Conservation (phyloP, 192 early-diverging fungal genomes). For the Hyaloraphidium curvatum region DNA sequence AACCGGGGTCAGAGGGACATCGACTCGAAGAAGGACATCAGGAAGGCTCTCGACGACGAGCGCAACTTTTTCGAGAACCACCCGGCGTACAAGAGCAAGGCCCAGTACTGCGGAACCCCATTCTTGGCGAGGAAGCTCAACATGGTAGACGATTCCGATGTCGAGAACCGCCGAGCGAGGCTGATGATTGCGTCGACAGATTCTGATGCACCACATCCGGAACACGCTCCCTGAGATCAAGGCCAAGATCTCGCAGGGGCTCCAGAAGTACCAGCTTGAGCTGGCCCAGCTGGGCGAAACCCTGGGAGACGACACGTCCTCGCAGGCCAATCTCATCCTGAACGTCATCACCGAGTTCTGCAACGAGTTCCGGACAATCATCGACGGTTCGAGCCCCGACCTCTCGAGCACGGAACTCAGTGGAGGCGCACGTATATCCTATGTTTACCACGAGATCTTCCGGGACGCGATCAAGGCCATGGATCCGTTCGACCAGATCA, state of each 20-base stretch:
- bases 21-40: conserved; percentile 77
- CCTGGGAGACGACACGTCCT: conserved; percentile 46
- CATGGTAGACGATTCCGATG: conserved; percentile 40
- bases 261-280: conserved; percentile 73
- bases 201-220: conserved; percentile 98
- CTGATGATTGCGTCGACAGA: conserved; percentile 31
- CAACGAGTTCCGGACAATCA: conserved; percentile 84
- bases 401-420: conserved; percentile 84
- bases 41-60: conserved; percentile 72
- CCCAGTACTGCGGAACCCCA: conserved; percentile 96
- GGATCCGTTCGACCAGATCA: conserved; percentile 97
- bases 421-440: conserved; percentile 95
- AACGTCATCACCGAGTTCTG: conserved; percentile 99
- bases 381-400: conserved; percentile 91
- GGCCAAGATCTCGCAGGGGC: conserved; percentile 70
- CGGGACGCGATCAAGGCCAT: conserved; percentile 75
- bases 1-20: conserved; percentile 99
- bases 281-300: conserved; percentile 81
- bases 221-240: conserved; percentile 98
- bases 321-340: conserved; percentile 71
- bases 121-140: conserved; percentile 95
- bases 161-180: neutral
- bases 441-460: conserved; percentile 98
- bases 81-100: conserved; percentile 81
- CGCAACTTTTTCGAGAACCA: conserved; percentile 89